Evolutionary conservation across 208 protist species (phyloP), one percentile per base, ranked within the genome.

Genomic region (Trypanosoma brucei): DNA sequence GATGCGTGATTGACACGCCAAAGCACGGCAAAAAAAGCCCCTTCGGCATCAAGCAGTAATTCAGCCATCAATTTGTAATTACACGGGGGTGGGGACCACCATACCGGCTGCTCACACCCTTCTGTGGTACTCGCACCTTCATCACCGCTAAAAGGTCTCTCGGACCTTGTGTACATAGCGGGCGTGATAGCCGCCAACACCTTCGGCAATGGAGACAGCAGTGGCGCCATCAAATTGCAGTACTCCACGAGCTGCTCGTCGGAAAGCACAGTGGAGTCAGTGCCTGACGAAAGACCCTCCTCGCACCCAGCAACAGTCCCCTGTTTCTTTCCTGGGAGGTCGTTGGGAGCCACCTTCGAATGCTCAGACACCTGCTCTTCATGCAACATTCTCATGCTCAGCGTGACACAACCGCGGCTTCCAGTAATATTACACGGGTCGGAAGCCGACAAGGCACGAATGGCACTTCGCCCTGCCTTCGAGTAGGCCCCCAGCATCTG

Each of bases 231-330:
- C 7, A 91, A 46, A 37, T 62, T 77, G 36, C 81, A 84, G 61
- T 80, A 85, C 64, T 94, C 83, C 2, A 88, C 67, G 35, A 91
- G 74, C 50, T 69, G 59, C 59, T 91, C 84, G 55, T 94, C 88
- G 0, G 69, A 62, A 13, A 46, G 55, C 4, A 63, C 53, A 30
- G 22, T 31, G 6, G 30, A 7, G 9, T 66, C 68, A 31, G 40
- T 42, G 31, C 48, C 30, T 2, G 48, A 30, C 6, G 38, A 55
- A 33, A 7, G 11, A 46, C 37, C 66, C 1, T 37, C 55, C 22
- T 14, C 69, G 11, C 6, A 42, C 6, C 30, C 31, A 34, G 39
- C 39, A 40, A 14, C 53, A 11, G 22, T 34, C 22, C n/a, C 30
- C 49, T 22, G 8, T 34, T 54, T 54, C 50, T 35, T 31, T 54